A percentile compares a stretch with the other conserved stretches of the same genome.
Conservation (phyloP, 345 rosid genomes). For the Anastatica hierochuntica region DNA sequence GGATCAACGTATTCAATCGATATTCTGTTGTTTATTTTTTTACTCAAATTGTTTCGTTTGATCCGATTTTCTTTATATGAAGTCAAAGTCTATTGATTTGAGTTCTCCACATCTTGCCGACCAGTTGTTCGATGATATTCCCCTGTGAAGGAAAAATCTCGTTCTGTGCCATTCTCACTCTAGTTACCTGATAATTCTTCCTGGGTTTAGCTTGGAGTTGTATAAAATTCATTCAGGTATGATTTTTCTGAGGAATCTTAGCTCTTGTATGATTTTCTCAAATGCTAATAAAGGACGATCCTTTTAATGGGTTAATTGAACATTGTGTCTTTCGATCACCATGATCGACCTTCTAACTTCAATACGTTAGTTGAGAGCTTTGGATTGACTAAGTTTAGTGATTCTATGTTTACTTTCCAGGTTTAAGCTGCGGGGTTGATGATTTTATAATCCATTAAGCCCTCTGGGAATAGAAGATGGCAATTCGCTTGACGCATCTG, state of each 20-base stretch:
- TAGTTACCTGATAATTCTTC: not conserved
- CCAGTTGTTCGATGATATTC: conserved; percentile 26
- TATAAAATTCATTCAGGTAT: conserved; percentile 15
- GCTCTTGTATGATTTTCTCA: not conserved
- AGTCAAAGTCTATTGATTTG: not conserved
- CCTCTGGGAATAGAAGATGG: conserved; percentile 18
- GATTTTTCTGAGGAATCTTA: not conserved
- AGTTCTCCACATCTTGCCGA: not conserved
- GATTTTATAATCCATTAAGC: not conserved
- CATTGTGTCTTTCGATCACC: not conserved
- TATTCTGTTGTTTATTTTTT: too few species aligned
- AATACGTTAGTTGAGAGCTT: too few species aligned
- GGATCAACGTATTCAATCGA: too few species aligned
- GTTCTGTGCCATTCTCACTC: not conserved
- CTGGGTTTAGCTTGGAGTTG: not conserved
- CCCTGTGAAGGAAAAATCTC: conserved; percentile 7
- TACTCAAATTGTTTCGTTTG: too few species aligned
- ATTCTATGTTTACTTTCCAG: conserved; percentile 8
- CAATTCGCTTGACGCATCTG: conserved; percentile 15
- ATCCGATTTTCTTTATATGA: too few species aligned
- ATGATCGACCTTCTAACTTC: too few species aligned
- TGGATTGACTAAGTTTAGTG: not conserved
- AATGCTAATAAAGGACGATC: not conserved
- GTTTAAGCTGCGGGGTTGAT: not conserved
- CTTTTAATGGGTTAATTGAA: not conserved